Conservation (phyloP, 1,284 basidiomycete genomes). For the Sphagnurus paluster region DNA sequence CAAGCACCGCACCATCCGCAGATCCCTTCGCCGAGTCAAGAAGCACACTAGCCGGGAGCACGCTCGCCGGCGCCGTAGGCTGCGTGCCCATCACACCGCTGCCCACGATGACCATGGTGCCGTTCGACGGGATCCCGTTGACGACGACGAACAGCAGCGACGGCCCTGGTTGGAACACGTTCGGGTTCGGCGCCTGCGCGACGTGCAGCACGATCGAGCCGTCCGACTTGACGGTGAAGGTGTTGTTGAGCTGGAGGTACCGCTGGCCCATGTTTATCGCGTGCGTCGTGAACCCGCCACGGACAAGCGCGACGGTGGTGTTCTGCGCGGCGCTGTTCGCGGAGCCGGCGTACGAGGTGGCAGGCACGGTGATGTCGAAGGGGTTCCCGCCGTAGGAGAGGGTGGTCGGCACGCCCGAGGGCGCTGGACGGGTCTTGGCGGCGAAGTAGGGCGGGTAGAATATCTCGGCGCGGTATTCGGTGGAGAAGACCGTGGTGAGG, state of each 20-base stretch:
- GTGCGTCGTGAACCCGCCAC: constrained; percentile 92
- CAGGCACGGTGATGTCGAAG: constrained; percentile 67
- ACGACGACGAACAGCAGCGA: constrained; percentile 80
- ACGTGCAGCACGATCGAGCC: constrained; percentile 77
- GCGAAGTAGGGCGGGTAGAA: constrained; percentile 87
- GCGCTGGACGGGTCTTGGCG: constrained; percentile 70
- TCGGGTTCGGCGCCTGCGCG: constrained; percentile 78
- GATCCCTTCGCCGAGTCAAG: constrained; percentile 39
- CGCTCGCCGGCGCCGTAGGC: constrained; percentile 41
- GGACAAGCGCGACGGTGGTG: constrained; percentile 83
- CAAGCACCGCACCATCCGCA: constrained; percentile 15
- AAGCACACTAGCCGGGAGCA: constrained; percentile 54
- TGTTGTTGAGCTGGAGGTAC: constrained; percentile 74
- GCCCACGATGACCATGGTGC: constrained; percentile 76
- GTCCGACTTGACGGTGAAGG: constrained; percentile 79
- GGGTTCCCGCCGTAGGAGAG: constrained; percentile 82
- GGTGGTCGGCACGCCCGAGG: constrained; percentile 67
- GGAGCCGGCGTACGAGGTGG: constrained; percentile 63
- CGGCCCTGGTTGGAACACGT: constrained; percentile 85
- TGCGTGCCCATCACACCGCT: constrained; percentile 75
- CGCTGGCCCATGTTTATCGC: constrained; percentile 94
- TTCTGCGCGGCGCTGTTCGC: constrained; percentile 71
- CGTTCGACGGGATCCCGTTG: constrained; percentile 82
- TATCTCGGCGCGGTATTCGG: constrained; percentile 84
- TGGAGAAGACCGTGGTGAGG: constrained; percentile 68